Evolutionary conservation across 106 monocot species (phyloP).

Genomic region (Allium fistulosum): DNA sequence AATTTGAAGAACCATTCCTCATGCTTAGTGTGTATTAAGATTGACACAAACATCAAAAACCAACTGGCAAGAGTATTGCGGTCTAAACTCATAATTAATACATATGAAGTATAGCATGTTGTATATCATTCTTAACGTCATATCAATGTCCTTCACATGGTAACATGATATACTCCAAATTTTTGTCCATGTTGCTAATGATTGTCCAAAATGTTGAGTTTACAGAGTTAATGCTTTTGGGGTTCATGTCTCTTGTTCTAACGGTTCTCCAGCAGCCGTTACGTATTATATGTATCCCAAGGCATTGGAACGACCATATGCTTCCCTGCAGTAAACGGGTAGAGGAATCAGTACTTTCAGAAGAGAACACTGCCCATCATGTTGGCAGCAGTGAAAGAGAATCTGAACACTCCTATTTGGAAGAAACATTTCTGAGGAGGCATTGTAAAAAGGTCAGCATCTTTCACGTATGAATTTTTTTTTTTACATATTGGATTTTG

Average conservation of each 20-base stretch:
- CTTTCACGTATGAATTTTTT: neutral
- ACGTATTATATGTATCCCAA: conserved; percentile 48
- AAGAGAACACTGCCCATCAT: neutral
- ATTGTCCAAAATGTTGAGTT: neutral
- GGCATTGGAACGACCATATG: conserved; percentile 29
- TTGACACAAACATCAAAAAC: no score
- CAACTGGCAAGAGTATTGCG: no score
- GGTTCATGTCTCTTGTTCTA: conserved; percentile 80
- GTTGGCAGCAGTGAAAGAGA: neutral
- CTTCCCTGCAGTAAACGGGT: conserved; percentile 20
- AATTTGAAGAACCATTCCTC: no score
- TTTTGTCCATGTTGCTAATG: no score
- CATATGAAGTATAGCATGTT: no score
- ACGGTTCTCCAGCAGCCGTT: conserved; percentile 45
- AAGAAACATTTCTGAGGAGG: no score
- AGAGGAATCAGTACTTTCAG: neutral
- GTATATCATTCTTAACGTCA: no score
- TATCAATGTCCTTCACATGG: no score
- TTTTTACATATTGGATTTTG: neutral
- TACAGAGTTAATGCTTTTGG: conserved; percentile 86
- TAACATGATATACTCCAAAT: no score
- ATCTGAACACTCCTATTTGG: neutral
- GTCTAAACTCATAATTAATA: no score
- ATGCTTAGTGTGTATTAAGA: no score
- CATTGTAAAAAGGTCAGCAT: neutral